Percentiles rank a stretch among this genome's conserved stretches.
Conservation (phyloP, 1,139 yeast species). For the Suhomyces terraborum region DNA sequence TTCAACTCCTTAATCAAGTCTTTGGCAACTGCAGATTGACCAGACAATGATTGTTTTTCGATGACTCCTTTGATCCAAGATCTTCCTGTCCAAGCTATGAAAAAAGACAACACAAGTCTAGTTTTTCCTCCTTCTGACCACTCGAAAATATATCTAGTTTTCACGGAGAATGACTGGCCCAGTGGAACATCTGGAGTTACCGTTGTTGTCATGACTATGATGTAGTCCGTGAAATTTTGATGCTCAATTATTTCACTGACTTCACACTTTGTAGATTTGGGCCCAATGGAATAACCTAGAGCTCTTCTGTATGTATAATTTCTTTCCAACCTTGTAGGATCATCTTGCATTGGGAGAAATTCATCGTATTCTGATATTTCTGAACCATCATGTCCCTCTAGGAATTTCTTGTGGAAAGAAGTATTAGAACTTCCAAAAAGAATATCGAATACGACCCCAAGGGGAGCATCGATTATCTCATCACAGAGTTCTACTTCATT, state of each 20-base stretch:
- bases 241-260: conserved; percentile 49
- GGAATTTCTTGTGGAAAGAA: conserved; percentile 41
- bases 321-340: conserved; percentile 37
- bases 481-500: conserved; percentile 38
- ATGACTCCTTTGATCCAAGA: conserved; percentile 60
- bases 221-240: conserved; percentile 38
- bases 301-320: conserved; percentile 46
- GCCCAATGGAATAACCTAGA: conserved; percentile 57
- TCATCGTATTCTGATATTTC: conserved; percentile 44
- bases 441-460: conserved; percentile 51
- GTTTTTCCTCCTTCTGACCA: conserved; percentile 53
- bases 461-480: conserved; percentile 45
- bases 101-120: conserved; percentile 43
- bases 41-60: conserved; percentile 51
- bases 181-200: conserved; percentile 63
- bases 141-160: conserved; percentile 48
- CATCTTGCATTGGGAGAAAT: conserved; percentile 38
- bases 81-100: conserved; percentile 55
- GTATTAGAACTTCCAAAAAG: conserved; percentile 47
- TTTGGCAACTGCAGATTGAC: conserved; percentile 46
- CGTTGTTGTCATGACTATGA: conserved; percentile 42
- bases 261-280: conserved; percentile 55
- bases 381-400: conserved; percentile 50
- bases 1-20: conserved; percentile 34
- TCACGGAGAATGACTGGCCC: conserved; percentile 55